Evolutionary conservation across 1,284 basidiomycete species (phyloP).

Genomic region (Papiliotrema flavescens): DNA sequence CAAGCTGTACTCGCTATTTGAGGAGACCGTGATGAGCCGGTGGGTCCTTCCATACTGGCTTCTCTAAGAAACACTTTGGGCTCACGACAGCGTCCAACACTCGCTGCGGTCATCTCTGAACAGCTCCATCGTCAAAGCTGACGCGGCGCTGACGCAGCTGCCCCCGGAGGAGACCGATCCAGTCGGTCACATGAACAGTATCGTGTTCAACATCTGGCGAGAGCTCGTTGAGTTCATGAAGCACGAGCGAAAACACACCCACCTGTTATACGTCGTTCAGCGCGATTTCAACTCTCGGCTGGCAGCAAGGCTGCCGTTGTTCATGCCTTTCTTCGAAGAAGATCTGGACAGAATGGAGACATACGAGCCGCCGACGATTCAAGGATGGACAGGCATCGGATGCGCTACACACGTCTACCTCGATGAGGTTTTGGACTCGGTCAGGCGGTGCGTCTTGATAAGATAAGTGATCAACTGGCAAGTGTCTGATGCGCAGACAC

Average conservation of each 20-base stretch:
- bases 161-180: slow-evolving; percentile 8
- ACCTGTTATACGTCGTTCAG: slow-evolving; percentile 6
- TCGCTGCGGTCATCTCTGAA: neutral
- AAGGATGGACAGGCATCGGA: neutral
- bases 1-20: neutral
- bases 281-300: neutral
- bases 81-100: neutral
- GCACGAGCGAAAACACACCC: neutral
- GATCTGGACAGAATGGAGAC: neutral
- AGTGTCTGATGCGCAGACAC: neutral
- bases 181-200: slow-evolving; percentile 8
- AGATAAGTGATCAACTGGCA: too few relatives aligned
- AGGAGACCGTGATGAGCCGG: slow-evolving; percentile 4
- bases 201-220: slow-evolving; percentile 1
- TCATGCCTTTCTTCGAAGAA: slow-evolving; percentile 7
- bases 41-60: neutral
- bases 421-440: neutral
- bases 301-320: slow-evolving; percentile 2
- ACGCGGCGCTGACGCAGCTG: slow-evolving; percentile 1
- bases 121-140: neutral
- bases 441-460: neutral
- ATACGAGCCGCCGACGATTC: neutral
- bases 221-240: neutral
- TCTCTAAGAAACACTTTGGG: neutral
- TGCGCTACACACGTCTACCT: neutral